Evolutionary conservation across 139 green algal species (phyloP), one percentile per base, ranked within the genome.

Genomic region (Volvox reticuliferus): DNA sequence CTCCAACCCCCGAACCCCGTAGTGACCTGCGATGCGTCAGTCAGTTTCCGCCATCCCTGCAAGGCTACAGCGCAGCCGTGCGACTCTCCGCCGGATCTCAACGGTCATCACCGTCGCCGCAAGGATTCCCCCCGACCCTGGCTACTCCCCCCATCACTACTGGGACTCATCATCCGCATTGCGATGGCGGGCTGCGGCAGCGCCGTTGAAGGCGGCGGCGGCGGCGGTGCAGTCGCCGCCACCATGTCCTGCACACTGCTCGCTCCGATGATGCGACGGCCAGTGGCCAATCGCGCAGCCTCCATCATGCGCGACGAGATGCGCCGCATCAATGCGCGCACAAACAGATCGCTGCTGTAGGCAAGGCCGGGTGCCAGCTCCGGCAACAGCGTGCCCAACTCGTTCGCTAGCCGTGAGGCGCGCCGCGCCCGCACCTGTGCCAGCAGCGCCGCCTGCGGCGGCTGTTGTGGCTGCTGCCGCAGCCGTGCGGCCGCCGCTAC

Each of bases 321-420:
- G 61, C 93, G 91, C 32, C 80, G 63, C 26, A 94, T 30, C 37
- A 96, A 90, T 37, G 89, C 86, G 30, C 91, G 88, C 61, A 94
- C 67, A 61, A 97, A 96, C 89, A 96, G 62, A 71, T 95, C 92
- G 71, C 93, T 91, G 24, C 93, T 96, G 88, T 94, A 91, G 28
- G 76, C 75, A 22, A 95, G 44, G 13, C 96, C 95, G 0, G 95
- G 96, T 50, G 94, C 63, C 63, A 98, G 92, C 93, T 97, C 94
- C 0, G 95, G 94, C 76, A 97, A 37, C 62, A 97, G 26, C 0
- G 94, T 92, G 67, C 30, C 79, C 14, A 98, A 86, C 92, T 97
- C 93, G 0, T 17, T 13, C 0, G 92, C 93, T 37, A 92, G 79
- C 6, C 76, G 88, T 26, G 89, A 84, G 13, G 86, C 86, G 73